A percentile compares a stretch with the other conserved stretches of the same genome.
Evolutionary conservation across 2,329 filamentous ascomycete species (phyloP).

Genomic region (Claviceps fusiformis): DNA sequence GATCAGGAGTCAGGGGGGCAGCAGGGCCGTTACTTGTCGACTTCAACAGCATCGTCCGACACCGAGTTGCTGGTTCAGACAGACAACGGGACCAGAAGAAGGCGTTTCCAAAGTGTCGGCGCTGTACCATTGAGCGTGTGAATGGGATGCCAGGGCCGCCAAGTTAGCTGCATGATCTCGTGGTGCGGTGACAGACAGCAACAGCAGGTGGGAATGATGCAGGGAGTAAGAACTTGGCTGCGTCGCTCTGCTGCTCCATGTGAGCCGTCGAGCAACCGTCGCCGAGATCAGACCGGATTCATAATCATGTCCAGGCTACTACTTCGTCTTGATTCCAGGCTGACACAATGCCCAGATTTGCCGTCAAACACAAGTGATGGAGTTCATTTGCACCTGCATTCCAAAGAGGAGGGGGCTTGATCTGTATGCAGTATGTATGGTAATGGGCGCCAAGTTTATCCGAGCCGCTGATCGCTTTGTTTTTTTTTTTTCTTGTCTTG

Average conservation of each 20-base stretch:
- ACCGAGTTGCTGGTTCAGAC: background rate
- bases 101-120: background rate
- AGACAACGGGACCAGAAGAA: background rate
- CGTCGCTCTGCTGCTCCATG: background rate
- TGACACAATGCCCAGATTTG: background rate
- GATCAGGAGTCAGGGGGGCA: background rate
- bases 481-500: too few species aligned
- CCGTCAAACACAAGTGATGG: background rate
- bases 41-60: background rate
- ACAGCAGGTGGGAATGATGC: background rate
- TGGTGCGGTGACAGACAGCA: slow-evolving; percentile 4
- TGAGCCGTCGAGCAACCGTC: background rate
- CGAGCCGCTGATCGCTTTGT: background rate
- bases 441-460: background rate
- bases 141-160: background rate
- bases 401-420: background rate
- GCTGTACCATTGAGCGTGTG: background rate
- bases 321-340: background rate
- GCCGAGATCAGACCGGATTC: background rate
- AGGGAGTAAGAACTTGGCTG: background rate
- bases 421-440: background rate
- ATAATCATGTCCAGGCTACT: background rate
- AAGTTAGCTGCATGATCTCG: background rate
- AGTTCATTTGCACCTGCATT: background rate
- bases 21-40: background rate